Evolutionary conservation across 2,329 filamentous ascomycete species (phyloP).

Genomic region (Akanthomyces lecanii): DNA sequence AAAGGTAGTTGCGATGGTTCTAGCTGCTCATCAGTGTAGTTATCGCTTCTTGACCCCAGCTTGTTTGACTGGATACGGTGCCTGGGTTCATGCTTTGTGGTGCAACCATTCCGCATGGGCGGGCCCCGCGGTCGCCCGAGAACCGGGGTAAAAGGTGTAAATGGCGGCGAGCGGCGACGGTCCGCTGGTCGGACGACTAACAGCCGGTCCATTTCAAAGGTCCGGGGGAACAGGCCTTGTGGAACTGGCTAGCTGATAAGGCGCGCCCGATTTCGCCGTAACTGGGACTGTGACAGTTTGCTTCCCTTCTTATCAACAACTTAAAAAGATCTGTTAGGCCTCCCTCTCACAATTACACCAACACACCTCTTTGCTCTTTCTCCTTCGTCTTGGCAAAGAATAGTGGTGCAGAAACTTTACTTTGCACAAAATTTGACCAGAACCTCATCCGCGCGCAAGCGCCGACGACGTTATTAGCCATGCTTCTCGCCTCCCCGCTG

Average conservation of each 20-base stretch:
- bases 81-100: not conserved
- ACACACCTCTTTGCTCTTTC: not conserved
- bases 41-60: not conserved
- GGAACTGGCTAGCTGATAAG: slow-evolving; percentile 12
- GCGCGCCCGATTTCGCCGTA: slow-evolving; percentile 3
- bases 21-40: not conserved
- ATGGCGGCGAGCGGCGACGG: slow-evolving; percentile 6
- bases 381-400: not conserved
- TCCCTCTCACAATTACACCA: not conserved
- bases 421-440: too few species aligned
- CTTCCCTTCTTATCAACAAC: not conserved
- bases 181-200: slow-evolving; percentile 4
- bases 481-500: slow-evolving; percentile 26
- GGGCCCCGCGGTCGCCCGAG: slow-evolving; percentile 14
- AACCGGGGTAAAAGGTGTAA: slow-evolving; percentile 8
- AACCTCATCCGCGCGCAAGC: not conserved
- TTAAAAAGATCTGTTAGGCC: not conserved
- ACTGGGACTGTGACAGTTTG: not conserved
- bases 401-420: not conserved
- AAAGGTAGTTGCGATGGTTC: not conserved
- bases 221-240: not conserved
- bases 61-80: not conserved
- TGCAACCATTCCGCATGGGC: not conserved
- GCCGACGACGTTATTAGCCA: not conserved
- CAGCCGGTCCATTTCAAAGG: not conserved